phyloP scores from a whole-genome alignment of 768 basidiomycete genomes.

The Mycena epipterygia region DNA sequence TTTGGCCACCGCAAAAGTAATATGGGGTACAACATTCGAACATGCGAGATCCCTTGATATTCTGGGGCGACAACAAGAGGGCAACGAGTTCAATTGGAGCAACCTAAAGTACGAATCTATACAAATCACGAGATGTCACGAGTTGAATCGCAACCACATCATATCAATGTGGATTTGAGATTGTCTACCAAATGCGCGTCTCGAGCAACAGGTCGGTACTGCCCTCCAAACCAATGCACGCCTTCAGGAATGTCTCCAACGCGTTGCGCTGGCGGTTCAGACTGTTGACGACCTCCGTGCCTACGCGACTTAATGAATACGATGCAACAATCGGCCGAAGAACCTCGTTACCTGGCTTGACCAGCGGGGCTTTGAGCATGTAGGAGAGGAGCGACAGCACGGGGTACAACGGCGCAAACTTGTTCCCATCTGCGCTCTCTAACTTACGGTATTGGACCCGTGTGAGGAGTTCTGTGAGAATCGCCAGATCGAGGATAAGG shows the following conservation, averaged over 20 bases:
- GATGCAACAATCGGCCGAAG: no score
- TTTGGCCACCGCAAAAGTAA: no score
- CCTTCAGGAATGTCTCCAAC: conserved; percentile 93
- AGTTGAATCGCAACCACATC: no score
- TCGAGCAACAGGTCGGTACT: conserved; percentile 87
- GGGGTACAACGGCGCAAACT: conserved; percentile 90
- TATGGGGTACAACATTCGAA: no score
- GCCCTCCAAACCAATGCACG: conserved; percentile 89
- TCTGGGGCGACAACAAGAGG: no score
- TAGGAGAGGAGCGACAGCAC: conserved; percentile 93
- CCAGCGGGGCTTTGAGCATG: conserved; percentile 97
- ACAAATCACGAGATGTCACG: no score
- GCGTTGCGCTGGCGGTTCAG: conserved; percentile 95
- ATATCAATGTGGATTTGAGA: no score
- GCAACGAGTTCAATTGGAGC: no score
- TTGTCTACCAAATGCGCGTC: conserved; percentile 87
- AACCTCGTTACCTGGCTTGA: conserved; percentile 69
- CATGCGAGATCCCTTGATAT: no score
- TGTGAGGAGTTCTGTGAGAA: conserved; percentile 93
- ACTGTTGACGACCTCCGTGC: conserved; percentile 94
- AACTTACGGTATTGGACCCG: conserved; percentile 87
- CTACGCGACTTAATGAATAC: conserved; percentile 38
- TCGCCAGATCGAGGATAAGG: conserved; percentile 92
- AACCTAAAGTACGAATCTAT: no score
- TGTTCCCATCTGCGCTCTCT: conserved; percentile 56